Evolutionary conservation across 2,329 filamentous ascomycete species (phyloP).

Genomic region (Colletotrichum abscissum): DNA sequence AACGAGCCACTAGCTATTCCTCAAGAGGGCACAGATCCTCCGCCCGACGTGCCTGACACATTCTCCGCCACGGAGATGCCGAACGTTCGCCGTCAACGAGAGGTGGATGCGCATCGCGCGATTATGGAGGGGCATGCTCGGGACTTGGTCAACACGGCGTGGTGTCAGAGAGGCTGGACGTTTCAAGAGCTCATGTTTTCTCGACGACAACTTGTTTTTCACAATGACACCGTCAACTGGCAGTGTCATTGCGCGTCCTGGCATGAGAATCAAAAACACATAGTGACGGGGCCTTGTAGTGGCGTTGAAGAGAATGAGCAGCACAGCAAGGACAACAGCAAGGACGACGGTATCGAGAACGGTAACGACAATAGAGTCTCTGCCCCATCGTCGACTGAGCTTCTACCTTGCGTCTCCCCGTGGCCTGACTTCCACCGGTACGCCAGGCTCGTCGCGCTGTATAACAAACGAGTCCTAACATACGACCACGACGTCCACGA

Average conservation of each 20-base stretch:
- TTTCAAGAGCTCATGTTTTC: background rate
- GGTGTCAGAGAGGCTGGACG: background rate
- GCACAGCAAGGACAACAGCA: background rate
- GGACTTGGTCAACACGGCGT: background rate
- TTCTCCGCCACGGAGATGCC: no score
- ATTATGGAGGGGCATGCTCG: background rate
- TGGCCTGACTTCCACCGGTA: background rate
- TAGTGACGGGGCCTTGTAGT: background rate
- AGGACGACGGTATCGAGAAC: no score
- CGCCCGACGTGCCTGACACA: background rate
- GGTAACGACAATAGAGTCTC: no score
- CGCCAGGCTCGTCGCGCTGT: background rate
- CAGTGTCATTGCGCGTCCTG: background rate
- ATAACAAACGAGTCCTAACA: background rate
- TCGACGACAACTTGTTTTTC: background rate
- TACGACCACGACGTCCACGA: background rate
- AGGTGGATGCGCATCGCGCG: background rate
- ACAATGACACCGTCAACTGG: background rate
- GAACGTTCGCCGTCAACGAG: background rate
- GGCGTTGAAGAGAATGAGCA: background rate
- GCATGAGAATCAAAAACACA: background rate
- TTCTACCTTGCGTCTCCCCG: background rate
- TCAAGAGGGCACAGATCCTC: background rate
- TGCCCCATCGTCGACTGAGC: background rate
- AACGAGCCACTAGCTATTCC: background rate